A percentile compares a stretch with the other conserved stretches of the same genome.
phyloP scores from a whole-genome alignment of 2,329 filamentous ascomycete genomes.

The Dactylellina haptotyla region DNA sequence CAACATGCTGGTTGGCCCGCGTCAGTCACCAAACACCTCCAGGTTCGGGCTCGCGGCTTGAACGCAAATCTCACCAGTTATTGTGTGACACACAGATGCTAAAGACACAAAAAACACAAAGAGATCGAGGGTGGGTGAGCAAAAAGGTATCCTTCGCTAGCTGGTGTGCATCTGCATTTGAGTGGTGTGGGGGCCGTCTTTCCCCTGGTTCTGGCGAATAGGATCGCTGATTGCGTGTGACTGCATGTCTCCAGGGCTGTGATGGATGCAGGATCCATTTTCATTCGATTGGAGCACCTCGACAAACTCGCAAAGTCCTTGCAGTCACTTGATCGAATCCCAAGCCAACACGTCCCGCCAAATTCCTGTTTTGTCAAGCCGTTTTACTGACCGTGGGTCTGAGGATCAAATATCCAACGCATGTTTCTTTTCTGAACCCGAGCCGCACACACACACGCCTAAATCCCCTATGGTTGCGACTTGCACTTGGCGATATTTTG shows the following conservation, averaged over 20 bases:
- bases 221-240: conserved; percentile 24
- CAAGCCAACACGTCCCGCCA: conserved; percentile 43
- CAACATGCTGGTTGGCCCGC: conserved; percentile 2
- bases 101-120: not conserved
- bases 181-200: conserved; percentile 35
- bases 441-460: not conserved
- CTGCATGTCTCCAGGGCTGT: conserved; percentile 5
- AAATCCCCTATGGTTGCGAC: no score
- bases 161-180: not conserved
- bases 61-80: conserved; percentile 30
- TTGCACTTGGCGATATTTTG: no score
- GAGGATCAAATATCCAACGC: not conserved
- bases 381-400: not conserved
- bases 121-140: not conserved
- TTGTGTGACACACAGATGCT: conserved; percentile 25
- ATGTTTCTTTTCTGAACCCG: not conserved
- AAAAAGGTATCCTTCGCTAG: conserved; percentile 50
- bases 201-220: conserved; percentile 29
- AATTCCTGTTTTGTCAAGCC: not conserved
- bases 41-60: conserved; percentile 8
- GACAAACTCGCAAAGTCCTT: not conserved
- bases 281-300: not conserved
- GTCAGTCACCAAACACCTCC: no score
- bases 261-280: conserved; percentile 40
- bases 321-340: conserved; percentile 51